Evolutionary conservation across 768 basidiomycete species (phyloP).

Genomic region (Suillus hirtellus): DNA sequence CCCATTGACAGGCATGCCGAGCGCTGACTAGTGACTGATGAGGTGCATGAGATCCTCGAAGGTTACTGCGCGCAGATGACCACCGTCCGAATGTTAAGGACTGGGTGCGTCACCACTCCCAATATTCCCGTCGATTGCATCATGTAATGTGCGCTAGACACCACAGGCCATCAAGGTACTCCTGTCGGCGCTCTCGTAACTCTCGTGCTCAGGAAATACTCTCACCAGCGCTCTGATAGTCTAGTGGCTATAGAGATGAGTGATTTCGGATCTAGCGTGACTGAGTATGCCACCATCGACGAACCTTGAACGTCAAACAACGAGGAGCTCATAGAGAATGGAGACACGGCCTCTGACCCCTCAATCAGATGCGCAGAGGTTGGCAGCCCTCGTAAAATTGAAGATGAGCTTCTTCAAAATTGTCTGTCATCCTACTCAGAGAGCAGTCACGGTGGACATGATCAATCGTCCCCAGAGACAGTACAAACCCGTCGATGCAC

Average conservation of each 20-base stretch:
- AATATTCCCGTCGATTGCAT: background rate
- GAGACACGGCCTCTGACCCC: background rate
- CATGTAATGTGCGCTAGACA: background rate
- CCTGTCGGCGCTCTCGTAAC: background rate
- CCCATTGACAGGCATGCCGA: background rate
- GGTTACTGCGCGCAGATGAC: background rate
- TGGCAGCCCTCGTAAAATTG: background rate
- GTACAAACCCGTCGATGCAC: background rate
- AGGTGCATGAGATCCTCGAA: background rate
- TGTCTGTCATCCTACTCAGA: background rate
- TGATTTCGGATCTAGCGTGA: background rate
- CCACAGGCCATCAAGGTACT: too few relatives aligned
- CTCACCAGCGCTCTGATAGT: background rate
- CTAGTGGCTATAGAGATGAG: background rate
- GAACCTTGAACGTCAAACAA: background rate
- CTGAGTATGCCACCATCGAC: background rate
- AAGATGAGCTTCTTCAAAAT: background rate
- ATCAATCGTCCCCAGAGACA: background rate
- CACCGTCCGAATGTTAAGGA: background rate
- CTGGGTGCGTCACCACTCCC: background rate
- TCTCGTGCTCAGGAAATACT: background rate
- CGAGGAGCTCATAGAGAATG: background rate
- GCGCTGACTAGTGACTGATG: background rate
- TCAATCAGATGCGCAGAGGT: constrained; percentile 2
- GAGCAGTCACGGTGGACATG: background rate